Conservation (phyloP, 106 monocot genomes). For the Apostasia ramifera region DNA sequence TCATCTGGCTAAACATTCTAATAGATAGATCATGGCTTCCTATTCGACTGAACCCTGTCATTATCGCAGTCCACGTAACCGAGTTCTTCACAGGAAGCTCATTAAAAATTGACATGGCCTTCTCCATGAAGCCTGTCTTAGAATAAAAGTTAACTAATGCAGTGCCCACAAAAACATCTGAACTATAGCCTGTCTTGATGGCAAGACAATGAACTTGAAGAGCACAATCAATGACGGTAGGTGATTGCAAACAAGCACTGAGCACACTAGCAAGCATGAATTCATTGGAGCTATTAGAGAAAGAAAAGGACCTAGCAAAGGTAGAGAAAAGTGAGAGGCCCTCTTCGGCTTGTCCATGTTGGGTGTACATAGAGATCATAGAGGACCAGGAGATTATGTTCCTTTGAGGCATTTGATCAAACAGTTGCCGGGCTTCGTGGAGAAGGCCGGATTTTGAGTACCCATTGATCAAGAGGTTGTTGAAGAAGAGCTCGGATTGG, state of each 20-base stretch:
- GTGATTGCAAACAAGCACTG: slow-evolving; percentile 45
- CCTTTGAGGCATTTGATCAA: slow-evolving; percentile 64
- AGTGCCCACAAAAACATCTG: slow-evolving; percentile 47
- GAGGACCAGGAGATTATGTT: slow-evolving; percentile 77
- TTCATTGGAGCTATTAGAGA: slow-evolving; percentile 38
- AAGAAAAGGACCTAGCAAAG: slow-evolving; percentile 25
- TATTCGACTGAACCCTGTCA: slow-evolving; percentile 47
- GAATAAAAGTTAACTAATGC: slow-evolving; percentile 50
- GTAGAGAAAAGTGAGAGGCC: slow-evolving; percentile 33
- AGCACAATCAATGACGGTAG: slow-evolving; percentile 6
- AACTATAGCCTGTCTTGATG: slow-evolving; percentile 21
- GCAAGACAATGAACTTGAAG: slow-evolving; percentile 38
- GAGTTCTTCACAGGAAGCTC: slow-evolving; percentile 52
- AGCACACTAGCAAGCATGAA: slow-evolving; percentile 72
- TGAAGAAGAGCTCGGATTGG: slow-evolving; percentile 29
- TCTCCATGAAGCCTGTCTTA: slow-evolving; percentile 49
- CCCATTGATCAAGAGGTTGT: slow-evolving; percentile 14
- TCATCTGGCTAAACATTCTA: slow-evolving; percentile 50
- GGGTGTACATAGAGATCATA: slow-evolving; percentile 56
- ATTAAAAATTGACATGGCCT: slow-evolving; percentile 36
- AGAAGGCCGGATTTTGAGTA: slow-evolving; percentile 12
- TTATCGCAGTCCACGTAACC: slow-evolving; percentile 75
- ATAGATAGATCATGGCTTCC: slow-evolving; percentile 41
- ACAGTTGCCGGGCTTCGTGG: slow-evolving; percentile 32
- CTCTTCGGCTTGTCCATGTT: slow-evolving; percentile 18